A percentile compares a stretch with the other conserved stretches of the same genome.
phyloP scores from a whole-genome alignment of 257 asterid species.

The Eucommia ulmoides region DNA sequence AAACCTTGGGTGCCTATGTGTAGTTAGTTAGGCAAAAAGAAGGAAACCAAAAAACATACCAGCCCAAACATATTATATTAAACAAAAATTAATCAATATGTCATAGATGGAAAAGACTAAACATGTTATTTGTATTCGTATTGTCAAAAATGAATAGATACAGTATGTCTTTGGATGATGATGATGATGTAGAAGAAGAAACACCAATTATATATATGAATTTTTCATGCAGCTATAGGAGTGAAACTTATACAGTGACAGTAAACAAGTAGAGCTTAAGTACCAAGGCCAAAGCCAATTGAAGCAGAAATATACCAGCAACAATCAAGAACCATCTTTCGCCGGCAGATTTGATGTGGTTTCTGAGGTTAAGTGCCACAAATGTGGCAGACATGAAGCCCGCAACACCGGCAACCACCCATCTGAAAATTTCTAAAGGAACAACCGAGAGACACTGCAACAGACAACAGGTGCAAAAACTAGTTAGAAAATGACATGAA shows the following conservation, averaged over 20 bases:
- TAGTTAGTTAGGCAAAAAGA: too few species aligned
- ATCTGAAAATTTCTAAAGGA: slow-evolving; percentile 77
- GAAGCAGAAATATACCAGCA: slow-evolving; percentile 83
- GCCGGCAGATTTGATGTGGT: slow-evolving; percentile 89
- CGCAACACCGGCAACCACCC: slow-evolving; percentile 87
- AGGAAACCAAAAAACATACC: too few species aligned
- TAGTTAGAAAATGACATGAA: too few species aligned
- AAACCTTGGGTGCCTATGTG: too few species aligned
- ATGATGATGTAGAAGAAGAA: too few species aligned
- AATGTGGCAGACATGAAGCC: slow-evolving; percentile 93
- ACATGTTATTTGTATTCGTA: too few species aligned
- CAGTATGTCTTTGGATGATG: slow-evolving; percentile 13
- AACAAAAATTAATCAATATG: too few species aligned
- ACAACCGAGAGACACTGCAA: slow-evolving; percentile 84
- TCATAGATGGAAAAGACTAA: too few species aligned
- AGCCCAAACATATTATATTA: too few species aligned
- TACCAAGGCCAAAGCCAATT: slow-evolving; percentile 88
- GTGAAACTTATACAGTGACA: slow-evolving; percentile 31
- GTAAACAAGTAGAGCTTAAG: slow-evolving; percentile 77
- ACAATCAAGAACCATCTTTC: slow-evolving; percentile 91
- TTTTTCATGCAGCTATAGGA: slow-evolving; percentile 5
- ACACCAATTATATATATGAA: too few species aligned
- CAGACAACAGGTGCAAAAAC: too few species aligned
- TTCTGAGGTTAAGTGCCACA: slow-evolving; percentile 77
- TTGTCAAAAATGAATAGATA: slow-evolving; percentile 41